A percentile compares a stretch with the other conserved stretches of the same genome.
These are phyloP conservation scores for Dothidotthia symphoricarpi DNA, from an alignment of 2,329 filamentous ascomycete genomes.

Conservation along the genomic window DNA sequence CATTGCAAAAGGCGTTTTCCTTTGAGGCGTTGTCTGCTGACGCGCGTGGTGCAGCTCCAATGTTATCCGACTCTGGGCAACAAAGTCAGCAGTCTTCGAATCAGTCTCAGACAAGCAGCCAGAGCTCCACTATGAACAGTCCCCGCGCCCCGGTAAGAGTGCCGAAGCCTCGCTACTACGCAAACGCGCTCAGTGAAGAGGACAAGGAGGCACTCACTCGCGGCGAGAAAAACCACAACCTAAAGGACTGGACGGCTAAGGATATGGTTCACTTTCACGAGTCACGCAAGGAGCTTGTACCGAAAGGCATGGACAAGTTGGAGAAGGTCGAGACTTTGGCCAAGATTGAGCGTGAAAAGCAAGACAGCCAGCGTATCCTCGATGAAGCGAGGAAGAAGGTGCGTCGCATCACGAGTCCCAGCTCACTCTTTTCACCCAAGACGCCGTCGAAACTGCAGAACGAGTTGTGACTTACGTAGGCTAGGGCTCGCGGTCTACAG, in stretches of 20 bases:
- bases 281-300: slow-evolving; percentile 10
- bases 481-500: slow-evolving; percentile 6
- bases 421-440: slow-evolving; percentile 5
- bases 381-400: slow-evolving; percentile 14
- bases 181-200: slow-evolving; percentile 12
- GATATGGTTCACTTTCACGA: slow-evolving; percentile 12
- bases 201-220: slow-evolving; percentile 16
- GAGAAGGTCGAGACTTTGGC: slow-evolving; percentile 9
- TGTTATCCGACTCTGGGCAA: no score
- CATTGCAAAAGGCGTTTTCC: no score
- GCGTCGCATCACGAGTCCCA: no score
- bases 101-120: no score
- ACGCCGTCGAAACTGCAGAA: slow-evolving; percentile 6
- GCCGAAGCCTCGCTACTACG: slow-evolving; percentile 34
- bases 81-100: no score
- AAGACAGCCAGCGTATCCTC: slow-evolving; percentile 6
- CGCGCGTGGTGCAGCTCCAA: no score
- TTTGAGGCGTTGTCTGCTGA: no score
- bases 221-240: slow-evolving; percentile 22
- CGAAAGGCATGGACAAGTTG: slow-evolving; percentile 5
- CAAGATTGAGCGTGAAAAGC: slow-evolving; percentile 11
- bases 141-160: no score
- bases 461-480: no score
- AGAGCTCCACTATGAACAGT: no score
- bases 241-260: slow-evolving; percentile 13